These are phyloP conservation scores for Debaryomycetaceae sp. DNA, from an alignment of 1,139 yeast species.

Conservation along the genomic window DNA sequence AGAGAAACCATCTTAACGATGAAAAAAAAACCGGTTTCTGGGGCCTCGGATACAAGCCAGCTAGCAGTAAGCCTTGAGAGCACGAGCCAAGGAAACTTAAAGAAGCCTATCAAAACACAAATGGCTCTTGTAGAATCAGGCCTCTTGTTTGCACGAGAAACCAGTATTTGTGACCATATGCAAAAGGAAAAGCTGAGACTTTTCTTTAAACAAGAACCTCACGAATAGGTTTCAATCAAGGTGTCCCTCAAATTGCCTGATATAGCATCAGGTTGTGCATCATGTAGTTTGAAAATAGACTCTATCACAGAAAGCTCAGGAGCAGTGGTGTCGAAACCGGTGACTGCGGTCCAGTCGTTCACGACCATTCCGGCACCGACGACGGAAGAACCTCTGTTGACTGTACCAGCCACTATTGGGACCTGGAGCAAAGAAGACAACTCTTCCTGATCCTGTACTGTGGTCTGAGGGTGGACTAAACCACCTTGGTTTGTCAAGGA, in stretches of 20 bases:
- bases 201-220: constrained; percentile 5
- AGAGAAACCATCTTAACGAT: neutral
- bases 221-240: constrained; percentile 78
- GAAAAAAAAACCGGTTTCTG: too few species aligned
- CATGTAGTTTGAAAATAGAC: constrained; percentile 89
- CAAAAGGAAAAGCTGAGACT: neutral
- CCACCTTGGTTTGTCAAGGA: constrained; percentile 97
- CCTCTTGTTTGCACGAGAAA: neutral
- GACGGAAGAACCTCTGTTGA: constrained; percentile 94
- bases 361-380: constrained; percentile 99
- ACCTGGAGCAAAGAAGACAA: constrained; percentile 92
- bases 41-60: too few species aligned
- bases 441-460: constrained; percentile 97
- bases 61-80: too few species aligned
- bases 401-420: constrained; percentile 98
- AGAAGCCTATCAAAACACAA: too few species aligned
- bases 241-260: constrained; percentile 86
- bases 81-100: too few species aligned
- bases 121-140: too few species aligned
- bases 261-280: constrained; percentile 82
- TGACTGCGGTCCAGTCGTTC: constrained; percentile 96
- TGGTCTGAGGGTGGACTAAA: constrained; percentile 95
- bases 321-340: constrained; percentile 97
- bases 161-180: neutral
- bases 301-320: constrained; percentile 97